Evolutionary conservation across 2,329 filamentous ascomycete species (phyloP), one percentile per base, ranked within the genome.

Genomic region (Cryphonectria japonica): DNA sequence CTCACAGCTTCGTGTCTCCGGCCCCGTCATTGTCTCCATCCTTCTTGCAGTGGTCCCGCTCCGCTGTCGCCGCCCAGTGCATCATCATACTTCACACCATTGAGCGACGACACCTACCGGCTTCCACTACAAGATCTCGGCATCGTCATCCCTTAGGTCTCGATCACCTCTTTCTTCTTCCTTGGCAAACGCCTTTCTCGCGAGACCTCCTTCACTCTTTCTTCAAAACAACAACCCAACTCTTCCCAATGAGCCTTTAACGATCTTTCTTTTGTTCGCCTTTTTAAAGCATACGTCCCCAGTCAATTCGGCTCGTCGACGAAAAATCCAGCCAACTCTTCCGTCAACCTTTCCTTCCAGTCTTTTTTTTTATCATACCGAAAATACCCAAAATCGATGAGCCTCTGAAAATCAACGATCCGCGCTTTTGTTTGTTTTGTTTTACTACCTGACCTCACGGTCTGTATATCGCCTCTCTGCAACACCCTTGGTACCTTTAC

Each of bases 351-450:
- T 43, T 62, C 37, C 29, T 68, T 69, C n/a, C 63, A 66, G 75
- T 78, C 77, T 75, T 80, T 80, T 82, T 77, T 82, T 77, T 73
- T 75, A 74, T 76, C 74, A 78, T 78, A 74, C 75, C 72, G 70
- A 73, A 69, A 79, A 81, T 80, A 81, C 79, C 80, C 77, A 62
- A 62, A n/a, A 77, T 80, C 78, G 75, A 84, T 84, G 83, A 84
- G 81, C 80, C 79, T 82, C 81, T 82, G 82, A 83, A 77, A 75
- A 70, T 82, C 76, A 81, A 84, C 82, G 82, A 83, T 77, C 77
- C 78, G 81, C 81, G 78, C 82, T 50, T 80, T 75, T 73, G 73
- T 77, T 75, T 75, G 74, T 74, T 62, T 78, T 76, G 74, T 72
- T 75, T 75, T 69, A 37, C 32, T 29, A 37, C 62, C 19, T 22